Base-by-base conservation (phyloP, 306 rosid species). In the Abrus pulchellus region DNA sequence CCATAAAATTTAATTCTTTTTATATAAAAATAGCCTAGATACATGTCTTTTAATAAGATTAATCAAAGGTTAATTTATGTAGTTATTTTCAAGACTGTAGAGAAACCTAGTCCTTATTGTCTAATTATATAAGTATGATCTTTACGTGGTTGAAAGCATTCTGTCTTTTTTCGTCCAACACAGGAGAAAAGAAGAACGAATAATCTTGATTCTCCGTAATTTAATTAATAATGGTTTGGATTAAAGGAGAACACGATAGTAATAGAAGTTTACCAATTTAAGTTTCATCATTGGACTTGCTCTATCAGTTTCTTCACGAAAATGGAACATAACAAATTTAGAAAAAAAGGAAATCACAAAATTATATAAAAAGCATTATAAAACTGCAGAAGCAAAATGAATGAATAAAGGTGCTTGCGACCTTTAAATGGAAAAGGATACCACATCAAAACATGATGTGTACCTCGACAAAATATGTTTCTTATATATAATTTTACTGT, bases 391-490 rank as follows among this genome's bases (percentile, higher is more conserved):
- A n/a, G n/a, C n/a, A n/a, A n/a, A n/a, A n/a, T n/a, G n/a, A n/a
- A n/a, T 53, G 3, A 69, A 20, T 33, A 34, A 72, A 72, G 49
- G 64, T 52, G 63, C 1, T 38, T 20, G 40, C 6, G 40, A 56
- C 63, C 77, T 54, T 54, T 53, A 72, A 52, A 20, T 54, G 38
- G 77, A 54, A 72, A 72, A 53, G 27, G 65, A 72, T 53, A 38
- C 65, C 53, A 54, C 65, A 72, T 54, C 65, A 38, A 54, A 38
- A 54, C 32, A 36, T 36, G 65, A 72, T 72, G 38, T 72, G 77
- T 38, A 59, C 3, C 40, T 27, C 9, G 7, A 5, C 14, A 54
- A 53, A 54, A 12, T 36, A 72, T 72, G 20, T 54, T 72, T 72
- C 4, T 38, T 55, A 6, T 27, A 20, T 27, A n/a, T 7, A 2